A percentile compares a stretch with the other conserved stretches of the same genome.
Conservation (phyloP, 2,329 filamentous ascomycete genomes). For the Colletotrichum graminicola region DNA sequence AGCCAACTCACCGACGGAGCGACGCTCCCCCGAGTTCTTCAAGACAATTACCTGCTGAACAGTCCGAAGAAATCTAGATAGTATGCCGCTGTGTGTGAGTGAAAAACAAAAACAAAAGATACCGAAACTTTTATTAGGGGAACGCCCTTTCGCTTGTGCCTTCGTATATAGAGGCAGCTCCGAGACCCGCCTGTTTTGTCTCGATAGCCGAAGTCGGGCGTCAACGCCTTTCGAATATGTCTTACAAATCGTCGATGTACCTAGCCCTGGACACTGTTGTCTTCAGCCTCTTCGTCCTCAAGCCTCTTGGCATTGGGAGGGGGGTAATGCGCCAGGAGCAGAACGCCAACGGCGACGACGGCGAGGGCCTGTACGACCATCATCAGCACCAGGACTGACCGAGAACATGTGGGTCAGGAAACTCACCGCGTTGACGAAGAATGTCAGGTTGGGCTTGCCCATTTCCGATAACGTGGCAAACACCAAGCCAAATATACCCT, state of each 20-base stretch:
- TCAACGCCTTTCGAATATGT: too few relatives aligned
- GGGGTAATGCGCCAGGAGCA: conserved; percentile 60
- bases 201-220: neutral
- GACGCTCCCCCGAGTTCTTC: neutral
- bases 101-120: neutral
- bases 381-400: conserved; percentile 7
- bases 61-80: neutral
- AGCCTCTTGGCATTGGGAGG: conserved; percentile 57
- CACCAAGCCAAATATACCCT: conserved; percentile 74
- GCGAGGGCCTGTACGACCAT: conserved; percentile 60
- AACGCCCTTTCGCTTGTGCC: neutral
- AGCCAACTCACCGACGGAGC: neutral
- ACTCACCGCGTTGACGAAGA: conserved; percentile 74
- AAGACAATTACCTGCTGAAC: neutral
- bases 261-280: neutral
- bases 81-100: neutral
- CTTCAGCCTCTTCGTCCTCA: conserved; percentile 48
- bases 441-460: conserved; percentile 72
- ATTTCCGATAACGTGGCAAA: conserved; percentile 73
- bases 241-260: neutral
- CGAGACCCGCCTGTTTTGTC: neutral
- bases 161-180: too few relatives aligned
- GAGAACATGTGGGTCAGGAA: neutral
- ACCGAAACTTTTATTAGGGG: neutral
- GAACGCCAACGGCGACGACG: conserved; percentile 61